Conservation (phyloP, 2,329 filamentous ascomycete genomes). For the Escovopsis sp. region DNA sequence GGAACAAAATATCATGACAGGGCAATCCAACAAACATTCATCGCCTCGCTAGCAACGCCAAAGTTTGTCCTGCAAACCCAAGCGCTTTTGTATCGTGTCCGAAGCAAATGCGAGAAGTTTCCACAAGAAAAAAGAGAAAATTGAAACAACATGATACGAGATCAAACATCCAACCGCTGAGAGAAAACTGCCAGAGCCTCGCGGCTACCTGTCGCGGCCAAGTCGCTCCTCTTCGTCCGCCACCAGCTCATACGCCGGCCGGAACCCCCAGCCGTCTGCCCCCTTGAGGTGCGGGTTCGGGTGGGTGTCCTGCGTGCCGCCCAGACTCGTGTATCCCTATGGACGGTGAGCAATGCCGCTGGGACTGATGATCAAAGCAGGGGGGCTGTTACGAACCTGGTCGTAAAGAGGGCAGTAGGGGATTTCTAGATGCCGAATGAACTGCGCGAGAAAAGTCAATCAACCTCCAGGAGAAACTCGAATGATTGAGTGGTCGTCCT, state of each 20-base stretch:
- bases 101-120: too few species aligned
- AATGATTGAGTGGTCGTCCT: constrained; percentile 20
- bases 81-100: too few species aligned
- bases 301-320: constrained; percentile 74
- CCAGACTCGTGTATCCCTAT: constrained; percentile 75
- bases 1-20: too few species aligned
- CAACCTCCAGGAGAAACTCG: not conserved
- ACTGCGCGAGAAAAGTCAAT: constrained; percentile 29
- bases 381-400: constrained; percentile 18
- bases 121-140: too few species aligned
- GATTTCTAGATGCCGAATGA: constrained; percentile 63
- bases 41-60: too few species aligned
- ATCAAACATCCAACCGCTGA: too few species aligned
- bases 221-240: constrained; percentile 66
- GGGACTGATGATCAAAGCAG: not conserved
- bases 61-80: too few species aligned
- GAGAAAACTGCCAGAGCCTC: too few species aligned
- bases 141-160: too few species aligned
- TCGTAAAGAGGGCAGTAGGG: constrained; percentile 84
- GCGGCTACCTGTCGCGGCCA: constrained; percentile 40
- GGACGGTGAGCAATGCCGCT: not conserved
- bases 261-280: constrained; percentile 30
- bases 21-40: too few species aligned
- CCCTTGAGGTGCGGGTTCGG: constrained; percentile 63
- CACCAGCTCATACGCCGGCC: constrained; percentile 60